Evolutionary conservation across 225 moss, liverwort and hornwort species (phyloP), one percentile per base, ranked within the genome.

Genomic region (Marchantia polymorpha): DNA sequence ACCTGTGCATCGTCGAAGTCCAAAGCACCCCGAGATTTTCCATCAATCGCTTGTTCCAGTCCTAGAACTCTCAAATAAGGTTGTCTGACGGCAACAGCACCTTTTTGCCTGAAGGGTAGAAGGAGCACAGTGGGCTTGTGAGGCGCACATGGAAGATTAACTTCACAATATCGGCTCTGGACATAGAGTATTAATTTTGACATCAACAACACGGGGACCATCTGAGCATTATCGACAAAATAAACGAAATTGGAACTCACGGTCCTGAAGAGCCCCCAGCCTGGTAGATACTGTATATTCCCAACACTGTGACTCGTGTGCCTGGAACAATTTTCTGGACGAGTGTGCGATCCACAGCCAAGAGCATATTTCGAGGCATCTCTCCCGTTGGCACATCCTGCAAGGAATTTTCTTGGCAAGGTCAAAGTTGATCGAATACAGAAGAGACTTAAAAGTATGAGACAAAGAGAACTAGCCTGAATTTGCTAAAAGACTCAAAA

Each of bases 351-450:
- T 97, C 97, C 78, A 97, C 85, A 67, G 97, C 94, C 81, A 97
- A 72, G n/a, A 97, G 89, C 49, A 97, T 82, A 82, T 97, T 97
- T 22, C 97, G 90, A 59, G 97, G 97, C 73, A 97, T 84, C 83
- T 97, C 97, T 83, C 97, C 97, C 14, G 90, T 91, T 59, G 97
- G 97, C 52, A 97, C 97, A 80, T 97, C 97, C 96, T 96, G 92
- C 58, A 47, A 75, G 72, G 48, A 48, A 39, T 31, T 17, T 15
- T 15, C 56, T 58, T 20, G 65, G 12, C 51, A 16, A 53, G 53
- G 0, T 53, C 25, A 52, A 73, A 26, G 11, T 27, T 54, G 16
- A 4, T 47, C 10, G 12, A 66, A 68, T 12, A 69, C n/a, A n/a
- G n/a, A n/a, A n/a, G n/a, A n/a, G n/a, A n/a, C n/a, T n/a, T n/a